Conservation (phyloP, 2,329 filamentous ascomycete genomes). For the Plectosphaerella cucumerina region DNA sequence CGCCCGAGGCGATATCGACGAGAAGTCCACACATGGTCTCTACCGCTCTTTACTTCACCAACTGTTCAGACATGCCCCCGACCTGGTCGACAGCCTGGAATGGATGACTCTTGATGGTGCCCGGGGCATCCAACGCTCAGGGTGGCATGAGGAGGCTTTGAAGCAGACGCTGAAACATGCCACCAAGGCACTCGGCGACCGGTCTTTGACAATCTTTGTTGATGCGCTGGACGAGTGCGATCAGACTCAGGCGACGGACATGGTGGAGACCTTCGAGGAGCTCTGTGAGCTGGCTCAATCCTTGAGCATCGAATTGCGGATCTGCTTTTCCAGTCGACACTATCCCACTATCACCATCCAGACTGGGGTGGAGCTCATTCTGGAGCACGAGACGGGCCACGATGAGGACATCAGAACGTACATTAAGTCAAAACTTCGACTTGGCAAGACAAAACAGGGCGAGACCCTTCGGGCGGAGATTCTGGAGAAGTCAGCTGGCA, state of each 20-base stretch:
- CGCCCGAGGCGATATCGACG: conserved; percentile 34
- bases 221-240: conserved; percentile 13
- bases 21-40: conserved; percentile 42
- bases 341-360: conserved; percentile 6
- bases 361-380: conserved; percentile 3
- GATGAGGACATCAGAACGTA: conserved; percentile 21
- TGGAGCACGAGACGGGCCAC: not conserved
- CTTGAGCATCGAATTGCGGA: not conserved
- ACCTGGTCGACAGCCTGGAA: conserved; percentile 16
- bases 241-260: conserved; percentile 1
- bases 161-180: not conserved
- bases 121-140: not conserved
- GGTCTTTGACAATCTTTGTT: conserved; percentile 14
- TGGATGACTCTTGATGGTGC: not conserved
- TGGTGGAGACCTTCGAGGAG: conserved; percentile 3
- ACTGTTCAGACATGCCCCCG: conserved; percentile 28
- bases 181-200: conserved; percentile 1
- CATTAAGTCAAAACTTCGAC: conserved; percentile 6
- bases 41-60: conserved; percentile 46
- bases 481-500: conserved; percentile 28
- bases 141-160: not conserved
- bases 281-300: not conserved
- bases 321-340: conserved; percentile 6
- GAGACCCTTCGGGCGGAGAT: conserved; percentile 23
- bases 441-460: conserved; percentile 1